phyloP scores from a whole-genome alignment of 208 protist species.

The Leishmania tarentolae region DNA sequence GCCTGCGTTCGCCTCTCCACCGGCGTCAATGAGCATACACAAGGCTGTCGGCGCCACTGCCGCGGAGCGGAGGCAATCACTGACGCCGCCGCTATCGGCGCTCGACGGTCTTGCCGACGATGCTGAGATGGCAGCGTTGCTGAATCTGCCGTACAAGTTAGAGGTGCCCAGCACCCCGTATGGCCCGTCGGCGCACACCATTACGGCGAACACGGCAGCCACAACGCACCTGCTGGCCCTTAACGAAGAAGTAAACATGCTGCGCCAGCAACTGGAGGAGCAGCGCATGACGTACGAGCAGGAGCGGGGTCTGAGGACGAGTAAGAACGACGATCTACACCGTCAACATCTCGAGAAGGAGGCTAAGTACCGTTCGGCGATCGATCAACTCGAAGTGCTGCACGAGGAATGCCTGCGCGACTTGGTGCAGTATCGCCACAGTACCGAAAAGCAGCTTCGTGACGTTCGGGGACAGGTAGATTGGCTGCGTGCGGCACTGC shows the following conservation, averaged over 20 bases:
- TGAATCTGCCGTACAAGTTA: constrained; percentile 27
- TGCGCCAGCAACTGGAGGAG: constrained; percentile 65
- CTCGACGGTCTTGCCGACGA: constrained; percentile 21
- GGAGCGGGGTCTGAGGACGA: constrained; percentile 44
- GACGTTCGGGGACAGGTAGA: constrained; percentile 44
- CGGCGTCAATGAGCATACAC: constrained; percentile 7
- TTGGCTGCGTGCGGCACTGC: constrained; percentile 44
- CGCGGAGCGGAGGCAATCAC: not conserved
- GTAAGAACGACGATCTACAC: constrained; percentile 37
- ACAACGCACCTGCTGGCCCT: constrained; percentile 51
- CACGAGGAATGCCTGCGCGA: constrained; percentile 59
- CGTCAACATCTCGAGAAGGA: constrained; percentile 36
- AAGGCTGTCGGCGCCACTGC: not conserved
- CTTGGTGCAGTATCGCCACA: constrained; percentile 60
- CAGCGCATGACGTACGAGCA: constrained; percentile 65
- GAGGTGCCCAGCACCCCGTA: constrained; percentile 10
- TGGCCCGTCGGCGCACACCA: not conserved
- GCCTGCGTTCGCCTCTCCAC: not conserved
- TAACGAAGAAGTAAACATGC: constrained; percentile 50
- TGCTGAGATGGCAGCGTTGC: constrained; percentile 16
- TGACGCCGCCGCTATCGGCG: not conserved
- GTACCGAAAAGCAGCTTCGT: constrained; percentile 42
- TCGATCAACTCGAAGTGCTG: constrained; percentile 50
- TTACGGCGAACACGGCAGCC: constrained; percentile 16
- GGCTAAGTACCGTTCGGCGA: constrained; percentile 33